Base-by-base conservation (phyloP, 352 stramenopile genomes). In the Pythium utonaiense region DNA sequence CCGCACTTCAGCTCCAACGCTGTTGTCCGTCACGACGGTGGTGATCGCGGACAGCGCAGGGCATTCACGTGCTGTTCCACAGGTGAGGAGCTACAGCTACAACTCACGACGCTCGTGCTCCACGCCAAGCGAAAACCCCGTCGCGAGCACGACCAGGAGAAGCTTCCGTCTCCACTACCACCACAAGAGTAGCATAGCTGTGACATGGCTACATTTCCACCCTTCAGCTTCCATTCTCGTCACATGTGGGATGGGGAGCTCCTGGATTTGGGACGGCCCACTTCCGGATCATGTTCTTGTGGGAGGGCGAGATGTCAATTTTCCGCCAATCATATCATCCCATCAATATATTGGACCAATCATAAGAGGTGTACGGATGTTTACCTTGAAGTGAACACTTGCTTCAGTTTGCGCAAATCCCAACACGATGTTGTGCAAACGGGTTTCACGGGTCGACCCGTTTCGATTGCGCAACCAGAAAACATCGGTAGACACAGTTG, bases 1-100 rank as follows among this genome's bases (percentile, higher is more conserved):
- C 57, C 49, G 22, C 31, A 44, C 25, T 60, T 62, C 45, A 60
- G 53, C 47, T 56, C 51, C 45, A 85, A 85, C 50, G 65, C 69
- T 0, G 45, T 83, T 54, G 30, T 72, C 41, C 2, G 38, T 27
- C 1, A 19, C 6, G 17, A 16, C 16, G 42, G 24, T 12, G 28
- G 41, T 36, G 33, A 41, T 22, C 14, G 7, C 30, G 24, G 10
- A n/a, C 9, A 44, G 13, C 42, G 42, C 41, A 33, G 19, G 9
- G 53, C 34, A 1, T 69, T 62, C 62, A 72, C 64, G 7, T 85
- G 70, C 52, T 62, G 47, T 0, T 44, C 17, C 9, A 57, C 53
- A 25, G 31, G 34, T 8, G 40, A 64, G 16, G 42, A 63, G 31
- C 49, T 62, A 4, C 68, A 67, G 21, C 27, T 87, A 25, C 66